Evolutionary conservation across 306 rosid species (phyloP).

Genomic region (Vicia faba): DNA sequence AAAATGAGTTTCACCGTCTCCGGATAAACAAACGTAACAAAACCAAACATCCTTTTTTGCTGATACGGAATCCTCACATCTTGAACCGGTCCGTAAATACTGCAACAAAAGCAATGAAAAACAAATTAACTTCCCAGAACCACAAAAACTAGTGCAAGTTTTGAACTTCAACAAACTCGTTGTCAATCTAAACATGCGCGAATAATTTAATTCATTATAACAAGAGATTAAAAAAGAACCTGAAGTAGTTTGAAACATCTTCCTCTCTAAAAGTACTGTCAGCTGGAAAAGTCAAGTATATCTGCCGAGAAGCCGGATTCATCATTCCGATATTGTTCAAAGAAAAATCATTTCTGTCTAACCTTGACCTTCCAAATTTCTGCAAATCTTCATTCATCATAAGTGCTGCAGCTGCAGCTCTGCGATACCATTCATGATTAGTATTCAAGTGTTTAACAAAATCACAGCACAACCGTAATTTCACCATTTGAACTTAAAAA

Average conservation of each 20-base stretch:
- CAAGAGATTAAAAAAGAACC: conserved; percentile 44
- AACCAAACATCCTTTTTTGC: conserved; percentile 98
- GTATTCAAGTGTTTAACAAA: neutral
- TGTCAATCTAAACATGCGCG: neutral
- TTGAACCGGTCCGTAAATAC: conserved; percentile 94
- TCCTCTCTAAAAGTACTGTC: conserved; percentile 97
- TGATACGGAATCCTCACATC: conserved; percentile 99
- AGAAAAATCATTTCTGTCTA: conserved; percentile 71
- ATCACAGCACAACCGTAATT: neutral
- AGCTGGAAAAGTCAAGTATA: conserved; percentile 90
- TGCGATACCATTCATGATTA: conserved; percentile 32
- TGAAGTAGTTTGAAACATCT: conserved; percentile 94
- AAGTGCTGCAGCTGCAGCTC: conserved; percentile 77
- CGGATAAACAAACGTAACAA: conserved; percentile 87
- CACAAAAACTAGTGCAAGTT: too few relatives aligned
- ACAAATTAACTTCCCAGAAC: neutral
- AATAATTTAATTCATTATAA: neutral
- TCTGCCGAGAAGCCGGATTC: conserved; percentile 95
- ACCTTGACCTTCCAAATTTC: conserved; percentile 73
- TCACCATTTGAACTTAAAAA: neutral
- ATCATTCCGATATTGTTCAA: conserved; percentile 68
- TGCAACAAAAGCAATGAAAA: conserved; percentile 34
- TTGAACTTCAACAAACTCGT: neutral
- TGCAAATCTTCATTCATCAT: conserved; percentile 90
- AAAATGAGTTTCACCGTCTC: conserved; percentile 92